Conservation (phyloP, 1,284 basidiomycete genomes). For the Lentinula novae-zelandiae region DNA sequence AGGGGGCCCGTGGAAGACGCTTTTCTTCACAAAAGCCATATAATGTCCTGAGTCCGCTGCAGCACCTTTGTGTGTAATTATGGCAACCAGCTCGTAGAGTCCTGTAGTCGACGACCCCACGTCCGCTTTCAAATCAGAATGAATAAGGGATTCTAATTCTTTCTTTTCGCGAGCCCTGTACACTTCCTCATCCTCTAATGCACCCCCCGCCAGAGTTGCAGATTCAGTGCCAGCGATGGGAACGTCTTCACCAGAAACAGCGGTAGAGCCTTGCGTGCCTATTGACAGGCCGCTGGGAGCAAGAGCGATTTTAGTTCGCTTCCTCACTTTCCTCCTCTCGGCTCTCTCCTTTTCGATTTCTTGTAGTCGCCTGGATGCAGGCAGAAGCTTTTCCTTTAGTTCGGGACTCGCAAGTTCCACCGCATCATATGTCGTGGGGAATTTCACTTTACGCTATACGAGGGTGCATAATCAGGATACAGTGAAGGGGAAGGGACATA, state of each 20-base stretch:
- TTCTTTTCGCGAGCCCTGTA: constrained; percentile 35
- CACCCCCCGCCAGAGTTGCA: constrained; percentile 21
- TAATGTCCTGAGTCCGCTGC: constrained; percentile 94
- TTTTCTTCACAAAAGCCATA: constrained; percentile 85
- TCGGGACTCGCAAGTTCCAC: constrained; percentile 82
- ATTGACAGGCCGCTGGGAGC: constrained; percentile 22
- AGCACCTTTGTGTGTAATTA: constrained; percentile 96
- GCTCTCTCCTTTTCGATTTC: constrained; percentile 80
- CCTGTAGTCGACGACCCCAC: constrained; percentile 72
- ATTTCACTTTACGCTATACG: constrained; percentile 86
- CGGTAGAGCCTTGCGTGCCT: constrained; percentile 20
- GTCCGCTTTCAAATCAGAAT: constrained; percentile 64
- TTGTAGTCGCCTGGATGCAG: constrained; percentile 71
- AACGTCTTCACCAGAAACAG: constrained; percentile 18
- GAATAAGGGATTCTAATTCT: constrained; percentile 39
- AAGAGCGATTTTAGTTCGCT: constrained; percentile 24
- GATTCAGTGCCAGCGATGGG: constrained; percentile 23
- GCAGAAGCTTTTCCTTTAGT: constrained; percentile 66
- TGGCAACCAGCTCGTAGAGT: constrained; percentile 84
- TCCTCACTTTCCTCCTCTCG: constrained; percentile 50
- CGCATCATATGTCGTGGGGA: constrained; percentile 85
- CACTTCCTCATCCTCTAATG: constrained; percentile 56
- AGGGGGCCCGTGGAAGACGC: constrained; percentile 45
- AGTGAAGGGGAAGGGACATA: background rate
- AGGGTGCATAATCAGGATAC: background rate